Evolutionary conservation across 2,329 filamentous ascomycete species (phyloP).

Genomic region (Colletotrichum sp.): DNA sequence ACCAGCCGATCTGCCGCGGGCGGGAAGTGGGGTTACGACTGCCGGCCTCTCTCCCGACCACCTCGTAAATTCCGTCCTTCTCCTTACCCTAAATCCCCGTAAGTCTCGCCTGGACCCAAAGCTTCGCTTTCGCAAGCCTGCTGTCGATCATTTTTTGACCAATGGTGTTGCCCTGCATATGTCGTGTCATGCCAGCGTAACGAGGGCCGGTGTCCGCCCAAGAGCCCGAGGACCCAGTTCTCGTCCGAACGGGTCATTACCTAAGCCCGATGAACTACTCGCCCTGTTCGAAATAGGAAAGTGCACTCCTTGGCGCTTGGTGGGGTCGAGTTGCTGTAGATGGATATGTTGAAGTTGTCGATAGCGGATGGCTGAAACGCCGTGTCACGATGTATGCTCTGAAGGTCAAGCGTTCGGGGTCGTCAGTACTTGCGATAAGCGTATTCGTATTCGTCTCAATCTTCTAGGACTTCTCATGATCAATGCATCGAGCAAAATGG

Average conservation of each 20-base stretch:
- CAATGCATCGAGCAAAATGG: not conserved
- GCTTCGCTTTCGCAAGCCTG: not conserved
- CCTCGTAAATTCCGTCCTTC: not conserved
- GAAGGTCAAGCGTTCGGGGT: not conserved
- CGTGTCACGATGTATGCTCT: not conserved
- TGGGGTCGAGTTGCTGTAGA: not conserved
- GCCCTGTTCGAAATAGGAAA: not conserved
- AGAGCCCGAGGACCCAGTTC: not conserved
- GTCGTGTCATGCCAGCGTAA: not conserved
- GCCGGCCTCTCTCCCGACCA: not conserved
- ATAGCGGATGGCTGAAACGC: not conserved
- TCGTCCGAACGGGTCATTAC: not conserved
- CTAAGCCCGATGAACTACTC: not conserved
- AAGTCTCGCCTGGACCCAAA: not conserved
- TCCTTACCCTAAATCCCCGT: not conserved
- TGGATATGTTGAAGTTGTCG: not conserved
- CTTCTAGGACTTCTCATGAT: not conserved
- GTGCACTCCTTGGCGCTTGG: not conserved
- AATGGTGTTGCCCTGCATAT: not conserved
- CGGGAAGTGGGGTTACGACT: not conserved
- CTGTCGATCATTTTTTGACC: not conserved
- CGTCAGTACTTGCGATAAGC: not conserved
- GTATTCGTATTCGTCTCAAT: not conserved
- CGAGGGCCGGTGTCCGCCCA: not conserved
- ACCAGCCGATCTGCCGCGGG: not conserved